A percentile compares a stretch with the other conserved stretches of the same genome.
phyloP scores from a whole-genome alignment of 23 red algal genomes.

The Gracilaria vermiculophylla region DNA sequence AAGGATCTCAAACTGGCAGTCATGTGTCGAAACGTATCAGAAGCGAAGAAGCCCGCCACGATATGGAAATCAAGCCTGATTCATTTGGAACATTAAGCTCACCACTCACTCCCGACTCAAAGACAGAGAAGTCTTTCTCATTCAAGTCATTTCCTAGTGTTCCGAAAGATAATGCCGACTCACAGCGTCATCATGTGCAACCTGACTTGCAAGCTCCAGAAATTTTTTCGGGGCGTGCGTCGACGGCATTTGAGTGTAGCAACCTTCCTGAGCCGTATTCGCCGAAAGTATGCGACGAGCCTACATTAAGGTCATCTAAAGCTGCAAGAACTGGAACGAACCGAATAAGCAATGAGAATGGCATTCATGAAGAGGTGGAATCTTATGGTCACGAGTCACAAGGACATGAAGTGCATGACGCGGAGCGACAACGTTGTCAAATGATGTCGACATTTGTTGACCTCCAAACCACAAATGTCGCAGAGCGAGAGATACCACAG shows the following conservation, averaged over 20 bases:
- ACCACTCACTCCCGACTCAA: constrained; percentile 6
- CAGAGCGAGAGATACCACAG: not conserved
- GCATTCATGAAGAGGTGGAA: not conserved
- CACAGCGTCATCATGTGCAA: too few species aligned
- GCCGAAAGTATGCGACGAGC: not conserved
- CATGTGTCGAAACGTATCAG: not conserved
- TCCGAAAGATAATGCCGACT: not conserved
- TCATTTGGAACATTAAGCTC: constrained; percentile 11
- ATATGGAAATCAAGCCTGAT: not conserved
- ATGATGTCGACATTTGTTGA: not conserved
- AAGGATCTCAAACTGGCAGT: not conserved
- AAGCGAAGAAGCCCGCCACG: not conserved
- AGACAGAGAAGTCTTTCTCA: constrained; percentile 23
- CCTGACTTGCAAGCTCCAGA: not conserved
- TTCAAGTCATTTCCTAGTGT: constrained; percentile 10
- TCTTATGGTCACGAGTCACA: too few species aligned
- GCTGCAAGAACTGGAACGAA: not conserved
- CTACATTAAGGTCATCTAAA: not conserved
- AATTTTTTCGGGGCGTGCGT: not conserved
- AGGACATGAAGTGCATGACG: not conserved
- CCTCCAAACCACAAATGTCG: not conserved
- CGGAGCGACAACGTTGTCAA: not conserved
- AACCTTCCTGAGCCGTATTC: not conserved
- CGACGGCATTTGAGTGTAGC: not conserved
- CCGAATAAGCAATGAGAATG: not conserved